Base-by-base conservation (phyloP, 371 early-diverging fungal genomes). In the Rhizopus sp. region DNA sequence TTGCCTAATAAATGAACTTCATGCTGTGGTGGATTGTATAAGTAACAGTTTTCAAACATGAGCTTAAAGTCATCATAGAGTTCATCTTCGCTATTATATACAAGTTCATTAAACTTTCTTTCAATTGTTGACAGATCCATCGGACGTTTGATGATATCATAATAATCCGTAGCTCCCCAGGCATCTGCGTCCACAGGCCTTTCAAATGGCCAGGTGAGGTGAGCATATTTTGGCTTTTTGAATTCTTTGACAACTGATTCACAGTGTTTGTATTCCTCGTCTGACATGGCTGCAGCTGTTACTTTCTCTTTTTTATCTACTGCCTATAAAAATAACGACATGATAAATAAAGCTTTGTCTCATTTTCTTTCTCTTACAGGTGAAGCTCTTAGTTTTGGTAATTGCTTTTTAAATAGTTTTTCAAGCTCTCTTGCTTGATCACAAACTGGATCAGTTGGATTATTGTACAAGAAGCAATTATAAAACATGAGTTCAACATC, bases 91-190 rank as follows among this genome's bases (percentile, higher is more conserved):
- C 47, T 53, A 0, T 60, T 15, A 54, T 90, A 90, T 55, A 67
- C 39, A 39, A 57, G 56, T 0, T 57, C 53, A 6, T 92, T 90
- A 2, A 98, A 66, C 49, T 91, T 93, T 48, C 69, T 73, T 55
- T 85, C 85, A 37, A 98, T 86, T 0, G 99, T 99, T 13, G 84
- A 77, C 51, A 98, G 62, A 62, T 99, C 99, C 99, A 99, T 99
- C 7, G 99, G 99, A 31, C 87, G 55, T 63, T 91, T 94, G 64
- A 99, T 88, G 41, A 98, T 82, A 1, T 87, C 83, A 37, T 81
- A 83, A 72, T 99, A 99, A 51, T 87, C 87, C 4, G 94, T 93
- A 12, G 97, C 93, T 42, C 88, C 87, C 64, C 98, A 79, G 1
- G 86, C 86, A 15, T 88, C 80, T 8, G 92, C 91, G 70, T 98